Percentiles rank a stretch among this genome's conserved stretches.
These are phyloP conservation scores for Plicaturopsis crispa DNA, from an alignment of 768 basidiomycete genomes.

Conservation along the genomic window DNA sequence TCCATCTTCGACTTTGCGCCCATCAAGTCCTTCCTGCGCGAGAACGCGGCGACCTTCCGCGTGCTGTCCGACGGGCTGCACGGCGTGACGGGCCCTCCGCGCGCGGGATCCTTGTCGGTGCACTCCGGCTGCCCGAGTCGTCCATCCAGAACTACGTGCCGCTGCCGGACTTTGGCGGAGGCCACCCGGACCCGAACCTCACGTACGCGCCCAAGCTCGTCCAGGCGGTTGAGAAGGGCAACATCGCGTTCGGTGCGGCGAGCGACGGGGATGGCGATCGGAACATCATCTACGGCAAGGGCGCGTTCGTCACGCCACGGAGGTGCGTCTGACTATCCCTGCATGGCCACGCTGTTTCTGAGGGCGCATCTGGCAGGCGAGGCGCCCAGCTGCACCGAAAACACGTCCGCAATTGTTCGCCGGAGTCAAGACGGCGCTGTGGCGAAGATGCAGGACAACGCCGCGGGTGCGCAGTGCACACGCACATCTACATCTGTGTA, in stretches of 20 bases:
- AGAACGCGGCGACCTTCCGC: constrained; percentile 60
- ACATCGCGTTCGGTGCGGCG: constrained; percentile 91
- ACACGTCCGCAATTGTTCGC: constrained; percentile 39
- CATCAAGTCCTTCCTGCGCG: constrained; percentile 81
- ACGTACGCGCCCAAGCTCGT: constrained; percentile 96
- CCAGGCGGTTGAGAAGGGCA: constrained; percentile 78
- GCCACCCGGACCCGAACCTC: constrained; percentile 97
- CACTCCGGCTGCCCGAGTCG: constrained; percentile 70
- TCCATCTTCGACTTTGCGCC: constrained; percentile 91
- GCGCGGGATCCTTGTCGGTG: constrained; percentile 73
- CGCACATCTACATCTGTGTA: no score
- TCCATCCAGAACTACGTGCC: constrained; percentile 90
- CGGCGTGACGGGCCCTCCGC: constrained; percentile 99
- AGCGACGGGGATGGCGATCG: constrained; percentile 97
- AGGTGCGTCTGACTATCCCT: no score
- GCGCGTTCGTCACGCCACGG: constrained; percentile 98
- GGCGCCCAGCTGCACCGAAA: constrained; percentile 8
- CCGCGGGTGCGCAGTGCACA: constrained; percentile 47
- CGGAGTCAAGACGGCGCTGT: constrained; percentile 61
- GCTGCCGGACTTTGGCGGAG: constrained; percentile 93
- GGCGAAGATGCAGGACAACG: constrained; percentile 50
- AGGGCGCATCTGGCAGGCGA: not conserved
- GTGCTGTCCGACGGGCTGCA: constrained; percentile 95
- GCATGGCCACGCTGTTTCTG: no score
- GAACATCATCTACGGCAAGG: constrained; percentile 99